Evolutionary conservation across 2,329 filamentous ascomycete species (phyloP), one percentile per base, ranked within the genome.

Genomic region (Akanthomyces lecanii): DNA sequence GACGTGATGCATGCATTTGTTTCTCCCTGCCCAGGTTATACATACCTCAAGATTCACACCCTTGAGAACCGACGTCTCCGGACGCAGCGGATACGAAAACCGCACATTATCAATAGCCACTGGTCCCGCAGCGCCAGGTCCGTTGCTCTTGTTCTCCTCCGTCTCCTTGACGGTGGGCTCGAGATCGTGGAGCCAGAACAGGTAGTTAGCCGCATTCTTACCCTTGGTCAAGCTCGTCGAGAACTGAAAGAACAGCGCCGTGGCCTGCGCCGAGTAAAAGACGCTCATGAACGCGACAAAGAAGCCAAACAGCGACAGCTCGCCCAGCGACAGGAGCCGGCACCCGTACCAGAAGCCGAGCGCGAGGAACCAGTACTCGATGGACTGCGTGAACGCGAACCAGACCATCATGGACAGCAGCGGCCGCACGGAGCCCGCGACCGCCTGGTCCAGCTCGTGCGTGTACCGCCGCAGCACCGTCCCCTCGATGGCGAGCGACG

Each of bases 21-120:
- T 38, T 11, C 10, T 38, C 12, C 21, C 11, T 18, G 5, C n/a
- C 18, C 5, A n/a, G 18, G 76, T 53, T 1, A 63, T 21, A 10
- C 45, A 64, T 65, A 74, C 73, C 44, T 69, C 57, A 18, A 82
- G 74, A 36, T 76, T 69, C 4, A 85, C 71, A 1, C 80, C 77
- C 4, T 77, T 71, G 1, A 82, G 70, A 64, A 81, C 75, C 36
- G 74, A 70, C 0, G 73, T 69, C 61, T 77, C 68, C 28, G 77
- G 74, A 28, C 79, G 72, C 59, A 78, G 68, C 3, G 87, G 86
- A 66, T 90, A 91, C 2, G 84, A 79, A 70, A 91, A 90, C 25
- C 79, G 75, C n/a, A 89, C 78, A 38, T 83, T 73, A 8, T 79
- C 76, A 64, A 89, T 79, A 16, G 78, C 75, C 2, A 88, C 76